Evolutionary conservation across 2,329 filamentous ascomycete species (phyloP), one percentile per base, ranked within the genome.

Genomic region (Penicillium sp.): DNA sequence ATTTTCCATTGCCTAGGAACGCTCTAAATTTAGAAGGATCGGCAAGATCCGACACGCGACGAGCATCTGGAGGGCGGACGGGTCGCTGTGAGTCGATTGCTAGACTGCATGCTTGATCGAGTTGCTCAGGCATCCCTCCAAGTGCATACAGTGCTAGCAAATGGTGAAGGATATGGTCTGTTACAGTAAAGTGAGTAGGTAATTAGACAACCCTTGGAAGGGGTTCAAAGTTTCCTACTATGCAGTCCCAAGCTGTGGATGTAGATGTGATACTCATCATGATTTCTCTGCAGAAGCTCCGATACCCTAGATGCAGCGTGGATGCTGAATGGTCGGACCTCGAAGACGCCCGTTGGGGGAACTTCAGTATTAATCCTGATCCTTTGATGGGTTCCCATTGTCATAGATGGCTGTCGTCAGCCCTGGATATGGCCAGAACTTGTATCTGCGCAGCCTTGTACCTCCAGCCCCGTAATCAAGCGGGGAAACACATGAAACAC

Each of bases 381-480:
- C 15, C 34, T 45, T 13, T 27, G 20, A 18, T 26, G 13, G 12
- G 23, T 36, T 17, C 12, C 44, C 48, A 55, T 49, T 8, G n/a
- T 41, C 24, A 75, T 79, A n/a, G 74, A 71, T 77, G 69, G 52
- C 53, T 12, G 54, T n/a, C n/a, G n/a, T n/a, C n/a, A n/a, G n/a
- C n/a, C n/a, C n/a, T n/a, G n/a, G n/a, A n/a, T n/a, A n/a, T n/a
- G n/a, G n/a, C n/a, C n/a, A n/a, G n/a, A n/a, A n/a, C n/a, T n/a
- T n/a, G n/a, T n/a, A 68, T 5, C 59, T 71, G 37, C 66, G 65
- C 3, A 30, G 27, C 9, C 12, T 30, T 30, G 27, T 12, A 30
- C 27, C 13, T 12, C 27, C 9, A 7, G 13, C 13, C 13, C 34
- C 18, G 6, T 37, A 6, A 6, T 21, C 10, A 12, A 13, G 34